Evolutionary conservation across 768 basidiomycete species (phyloP), one percentile per base, ranked within the genome.

Genomic region (Auriscalpium microsporum): DNA sequence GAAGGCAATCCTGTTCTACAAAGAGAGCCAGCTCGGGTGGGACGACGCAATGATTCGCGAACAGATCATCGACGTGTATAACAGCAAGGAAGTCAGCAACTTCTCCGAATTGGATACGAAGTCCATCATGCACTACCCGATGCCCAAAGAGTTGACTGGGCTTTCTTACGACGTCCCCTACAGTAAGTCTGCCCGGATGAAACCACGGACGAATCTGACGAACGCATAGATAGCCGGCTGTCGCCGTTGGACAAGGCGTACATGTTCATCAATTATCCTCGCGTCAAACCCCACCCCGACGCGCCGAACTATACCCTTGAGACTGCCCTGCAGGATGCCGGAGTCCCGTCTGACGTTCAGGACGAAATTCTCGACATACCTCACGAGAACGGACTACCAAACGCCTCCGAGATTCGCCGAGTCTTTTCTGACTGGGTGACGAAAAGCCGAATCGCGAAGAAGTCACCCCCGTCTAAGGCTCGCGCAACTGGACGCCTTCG

Each of bases 171-270:
- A 42, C 8, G 17, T 42, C 40, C 40, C 40, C 17, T 42, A 42
- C 40, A 42, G 40, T 42, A 42, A 13, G 40, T 42, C 17, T 28
- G 28, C 28, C 40, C 40, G 14, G 40, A 7, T 1, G 4, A 42
- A 5, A 4, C 14, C 17, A 42, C 40, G 13, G 40, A 4, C 17
- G 40, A 3, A 42, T 42, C 40, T 42, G 14, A 42, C 8, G 40
- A 42, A 42, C 4, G 40, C 40, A 17, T 9, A 42, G 40, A 52
- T 44, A 21, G 17, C 37, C 17, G 4, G 17, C 51, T 52, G 9
- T 40, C 51, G 36, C n/a, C 45, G n/a, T n/a, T 52, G 17, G 51
- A 52, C 51, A 52, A 52, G 36, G 51, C 51, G 8, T 42, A 42
- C 40, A 42, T 42, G 40, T 13, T 42, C 14, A 42, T 42, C 2